Base-by-base conservation (phyloP, 768 basidiomycete species). In the Tulasnella sp. region DNA sequence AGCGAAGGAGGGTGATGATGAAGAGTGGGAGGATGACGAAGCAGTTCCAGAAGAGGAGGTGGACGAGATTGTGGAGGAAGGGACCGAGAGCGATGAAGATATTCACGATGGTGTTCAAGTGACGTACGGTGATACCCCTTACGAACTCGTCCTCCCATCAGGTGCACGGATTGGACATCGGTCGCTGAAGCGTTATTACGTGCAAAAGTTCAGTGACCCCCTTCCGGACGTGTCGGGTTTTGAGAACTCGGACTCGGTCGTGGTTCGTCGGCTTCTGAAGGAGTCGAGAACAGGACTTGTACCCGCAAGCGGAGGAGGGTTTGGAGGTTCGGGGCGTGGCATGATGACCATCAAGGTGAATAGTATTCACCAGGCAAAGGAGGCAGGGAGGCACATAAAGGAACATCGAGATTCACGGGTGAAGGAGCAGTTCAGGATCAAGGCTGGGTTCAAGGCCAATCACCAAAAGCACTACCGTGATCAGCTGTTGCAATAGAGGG, bases 91-190 rank as follows among this genome's bases (percentile, higher is more conserved):
- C 22, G 87, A 87, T 34, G 81, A 85, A n/a, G 88, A 89, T 64
- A 87, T 86, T 42, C 84, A 90, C 7, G 72, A 42, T 8, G 89
- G 89, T 18, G 88, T 86, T 82, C 89, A 91, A 77, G 87, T 97
- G 81, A 90, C 92, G 0, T 94, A 93, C 82, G 95, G 95, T 34
- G 94, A 96, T 84, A 91, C 93, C 3, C 87, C 90, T 48, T 92
- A 93, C 84, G 97, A 98, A 83, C 93, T 99, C 31, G 93, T 97
- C 6, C 90, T 99, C 8, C 96, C 98, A 1, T 97, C 96, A 0
- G 98, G 98, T 69, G 91, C 92, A 14, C 92, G 96, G 34, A 93
- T 99, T 84, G 96, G 96, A 0, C 98, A 99, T 85, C 92, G 97
- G 72, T 91, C 91, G 75, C 91, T 98, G 89, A 90, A 89, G 73